Conservation (phyloP, 352 stramenopile species). For the Aphanomyces invadans region DNA sequence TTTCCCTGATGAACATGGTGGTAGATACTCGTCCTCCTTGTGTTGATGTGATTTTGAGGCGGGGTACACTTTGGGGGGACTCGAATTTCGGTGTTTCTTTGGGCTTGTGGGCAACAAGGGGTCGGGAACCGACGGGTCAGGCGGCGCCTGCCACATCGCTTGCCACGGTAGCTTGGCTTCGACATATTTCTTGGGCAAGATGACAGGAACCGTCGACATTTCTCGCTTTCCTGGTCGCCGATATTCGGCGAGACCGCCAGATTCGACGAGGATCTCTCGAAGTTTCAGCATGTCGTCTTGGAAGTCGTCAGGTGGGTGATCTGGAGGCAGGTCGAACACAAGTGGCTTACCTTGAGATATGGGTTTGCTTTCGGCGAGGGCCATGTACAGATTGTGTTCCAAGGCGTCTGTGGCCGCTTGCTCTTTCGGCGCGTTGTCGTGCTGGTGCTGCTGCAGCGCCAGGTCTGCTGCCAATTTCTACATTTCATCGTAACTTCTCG, state of each 20-base stretch:
- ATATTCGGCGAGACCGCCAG: not conserved
- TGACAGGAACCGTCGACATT: not conserved
- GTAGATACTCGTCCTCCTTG: conserved; percentile 1
- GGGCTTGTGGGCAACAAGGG: not conserved
- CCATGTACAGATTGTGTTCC: conserved; percentile 10
- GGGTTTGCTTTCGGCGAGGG: not conserved
- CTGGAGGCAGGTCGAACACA: not conserved
- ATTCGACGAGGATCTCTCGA: not conserved
- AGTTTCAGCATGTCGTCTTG: not conserved
- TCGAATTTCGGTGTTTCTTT: not conserved
- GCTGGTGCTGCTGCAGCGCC: not conserved
- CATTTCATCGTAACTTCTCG: too few species aligned
- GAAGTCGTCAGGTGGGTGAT: not conserved
- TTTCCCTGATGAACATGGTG: not conserved
- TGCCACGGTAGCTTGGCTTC: conserved; percentile 17
- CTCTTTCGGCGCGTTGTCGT: not conserved
- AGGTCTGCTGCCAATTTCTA: conserved; percentile 7
- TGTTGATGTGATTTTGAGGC: not conserved
- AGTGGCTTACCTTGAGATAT: not conserved
- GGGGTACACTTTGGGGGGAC: not conserved
- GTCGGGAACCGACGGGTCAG: not conserved
- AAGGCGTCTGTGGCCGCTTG: not conserved
- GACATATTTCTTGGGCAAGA: conserved; percentile 10
- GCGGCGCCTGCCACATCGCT: conserved; percentile 5
- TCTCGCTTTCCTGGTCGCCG: not conserved